phyloP scores from a whole-genome alignment of 2,329 filamentous ascomycete species.

The Alternaria infectoria region DNA sequence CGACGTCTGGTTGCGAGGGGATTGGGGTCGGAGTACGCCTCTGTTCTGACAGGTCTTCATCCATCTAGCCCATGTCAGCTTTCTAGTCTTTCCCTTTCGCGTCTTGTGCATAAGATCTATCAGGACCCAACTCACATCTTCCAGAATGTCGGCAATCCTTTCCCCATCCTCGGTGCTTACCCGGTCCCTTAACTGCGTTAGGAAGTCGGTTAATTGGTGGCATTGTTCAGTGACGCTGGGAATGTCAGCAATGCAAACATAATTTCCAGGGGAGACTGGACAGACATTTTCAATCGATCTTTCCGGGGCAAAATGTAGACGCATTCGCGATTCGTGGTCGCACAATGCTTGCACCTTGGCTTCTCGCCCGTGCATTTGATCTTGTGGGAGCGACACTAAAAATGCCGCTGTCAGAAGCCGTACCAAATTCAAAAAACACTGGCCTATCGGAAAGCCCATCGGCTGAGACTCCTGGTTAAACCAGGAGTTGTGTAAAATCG shows the following conservation, averaged over 20 bases:
- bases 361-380: conserved; percentile 50
- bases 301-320: conserved; percentile 49
- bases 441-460: conserved; percentile 1
- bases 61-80: conserved; percentile 30
- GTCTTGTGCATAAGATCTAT: background rate
- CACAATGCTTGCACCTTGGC: conserved; percentile 48
- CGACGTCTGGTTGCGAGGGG: conserved; percentile 24
- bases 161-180: conserved; percentile 28
- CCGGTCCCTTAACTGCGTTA: conserved; percentile 23
- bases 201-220: conserved; percentile 32
- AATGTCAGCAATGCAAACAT: conserved; percentile 13
- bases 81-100: background rate
- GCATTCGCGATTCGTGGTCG: conserved; percentile 41
- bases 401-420: conserved; percentile 15
- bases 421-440: background rate
- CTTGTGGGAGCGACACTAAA: conserved; percentile 48
- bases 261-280: background rate
- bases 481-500: background rate
- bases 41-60: conserved; percentile 32
- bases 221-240: conserved; percentile 38
- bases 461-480: background rate
- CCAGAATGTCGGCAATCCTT: conserved; percentile 32
- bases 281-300: conserved; percentile 48
- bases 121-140: conserved; percentile 18
- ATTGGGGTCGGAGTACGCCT: conserved; percentile 16